Base-by-base conservation (phyloP, 1,284 basidiomycete genomes). In the Pisolithus thermaeus region DNA sequence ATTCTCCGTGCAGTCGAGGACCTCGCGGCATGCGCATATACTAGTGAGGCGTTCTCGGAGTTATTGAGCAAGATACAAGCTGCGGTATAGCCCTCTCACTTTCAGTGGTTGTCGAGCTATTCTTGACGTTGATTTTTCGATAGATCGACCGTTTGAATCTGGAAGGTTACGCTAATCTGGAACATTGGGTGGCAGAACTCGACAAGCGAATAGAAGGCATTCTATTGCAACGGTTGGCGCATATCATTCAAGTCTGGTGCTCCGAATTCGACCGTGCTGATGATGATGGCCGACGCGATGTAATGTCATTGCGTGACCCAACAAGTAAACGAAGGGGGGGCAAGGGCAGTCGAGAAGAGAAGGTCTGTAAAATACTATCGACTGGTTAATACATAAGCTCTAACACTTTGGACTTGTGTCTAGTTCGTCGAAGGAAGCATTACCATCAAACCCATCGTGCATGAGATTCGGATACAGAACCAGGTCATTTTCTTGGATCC, bases 401-500 rank as follows among this genome's bases (percentile, higher is more conserved):
- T 22, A 27, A 35, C 30, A 48, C 32, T 35, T 2, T 20, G 59
- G 22, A 54, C 22, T 4, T 14, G 40, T 45, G 40, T 11, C 3
- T 56, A 88, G 85, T 77, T 79, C 61, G 63, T 84, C 55, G 89
- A 91, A 60, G 79, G 77, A 20, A 78, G 78, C 51, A 81, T 92
- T 77, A 75, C 75, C 0, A 71, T 95, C 58, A 85, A 91, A 61
- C 85, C 92, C 0, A 86, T 96, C 51, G 77, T 94, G 3, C 94
- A 98, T 67, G 94, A 98, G 67, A 90, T 99, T 55, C 81, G 95
- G 64, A 97, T 99, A 77, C 91, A 95, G 66, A 97, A 98, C 66
- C 96, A 99, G 68, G 92, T 97, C 61, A 97, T 99, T 70, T 97
- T 97, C 75, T 78, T 98, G 47, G 95, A 99, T 67, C 97, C 97